Percentiles rank a stretch among this genome's conserved stretches.
These are phyloP conservation scores for Phytophthora citricola DNA, from an alignment of 352 stramenopile species.

Conservation along the genomic window DNA sequence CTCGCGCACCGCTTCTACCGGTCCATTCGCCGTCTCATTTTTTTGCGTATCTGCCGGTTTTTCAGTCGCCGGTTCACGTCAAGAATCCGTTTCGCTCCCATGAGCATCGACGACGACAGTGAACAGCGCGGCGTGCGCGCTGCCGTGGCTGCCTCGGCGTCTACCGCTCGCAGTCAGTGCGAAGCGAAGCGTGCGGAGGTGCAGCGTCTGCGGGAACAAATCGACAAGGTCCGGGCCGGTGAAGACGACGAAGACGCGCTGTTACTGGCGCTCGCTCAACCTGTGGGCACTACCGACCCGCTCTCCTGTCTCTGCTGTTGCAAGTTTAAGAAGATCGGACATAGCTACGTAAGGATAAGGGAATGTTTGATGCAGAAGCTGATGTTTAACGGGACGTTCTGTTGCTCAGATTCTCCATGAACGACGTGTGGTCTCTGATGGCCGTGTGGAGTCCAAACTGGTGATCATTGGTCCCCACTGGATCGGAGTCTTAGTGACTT, in stretches of 20 bases:
- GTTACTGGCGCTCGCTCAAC: slow-evolving; percentile 24
- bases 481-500: slow-evolving; percentile 77
- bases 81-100: slow-evolving; percentile 18
- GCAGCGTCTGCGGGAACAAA: slow-evolving; percentile 23
- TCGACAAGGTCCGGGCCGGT: slow-evolving; percentile 26
- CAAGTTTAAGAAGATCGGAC: slow-evolving; percentile 60
- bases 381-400: not conserved
- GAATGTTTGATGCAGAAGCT: not conserved
- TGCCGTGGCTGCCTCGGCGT: not conserved
- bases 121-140: slow-evolving; percentile 17
- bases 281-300: slow-evolving; percentile 51
- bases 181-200: slow-evolving; percentile 31
- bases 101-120: slow-evolving; percentile 37
- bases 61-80: slow-evolving; percentile 3
- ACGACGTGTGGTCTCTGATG: slow-evolving; percentile 36
- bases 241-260: slow-evolving; percentile 37
- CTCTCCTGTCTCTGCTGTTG: slow-evolving; percentile 66
- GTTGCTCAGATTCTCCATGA: slow-evolving; percentile 58
- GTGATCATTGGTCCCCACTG: slow-evolving; percentile 82
- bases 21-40: slow-evolving; percentile 16
- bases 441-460: slow-evolving; percentile 38
- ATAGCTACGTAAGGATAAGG: slow-evolving; percentile 40
- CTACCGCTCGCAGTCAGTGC: slow-evolving; percentile 19
- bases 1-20: slow-evolving; percentile 12
- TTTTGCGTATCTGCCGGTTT: slow-evolving; percentile 16